Evolutionary conservation across 805 yeast genomes (phyloP), one percentile per base, ranked within the genome.

Genomic region (Barnettozyma botsteinii): DNA sequence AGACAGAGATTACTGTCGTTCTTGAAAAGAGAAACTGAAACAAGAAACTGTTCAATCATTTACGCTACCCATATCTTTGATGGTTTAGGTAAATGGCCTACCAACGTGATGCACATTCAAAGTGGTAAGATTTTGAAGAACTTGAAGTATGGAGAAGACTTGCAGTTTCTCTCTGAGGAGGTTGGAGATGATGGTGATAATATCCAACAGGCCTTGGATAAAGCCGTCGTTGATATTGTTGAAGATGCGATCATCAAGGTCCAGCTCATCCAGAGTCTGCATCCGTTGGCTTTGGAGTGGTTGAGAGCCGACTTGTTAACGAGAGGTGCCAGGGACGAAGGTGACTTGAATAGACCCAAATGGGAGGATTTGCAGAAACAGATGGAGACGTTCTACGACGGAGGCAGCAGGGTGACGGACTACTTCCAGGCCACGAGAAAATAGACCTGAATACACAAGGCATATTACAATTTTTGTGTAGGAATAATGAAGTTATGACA

Each of bases 51-150:
- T 45, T 78, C 88, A 35, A 85, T 93, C 27, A 79, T 91, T 4
- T 93, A 93, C 57, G 93, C 98, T 3, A 93, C 98, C 0, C 98
- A 93, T 56, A 93, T 93, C 35, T 93, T 93, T 60, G 98, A 93
- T 55, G 98, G 98, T 0, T 72, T 93, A 42, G 87, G 86, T 12
- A 69, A 72, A 34, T 93, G 98, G 96, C 95, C 97, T 22, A 84
- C 94, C 28, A 69, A 83, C 38, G 67, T 93, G 8, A 70, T 81
- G 12, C 98, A 93, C 60, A 66, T 93, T 47, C 78, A 74, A 50
- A 73, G 76, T 38, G 97, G 98, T 2, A 57, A 61, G 19, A 70
- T 77, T 8, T 48, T 69, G 9, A 56, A 58, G 19, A 64, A 59
- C 29, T 42, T 64, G 25, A 56, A 62, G n/a, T 62, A 53, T 39